Evolutionary conservation across 129 eudicot species (phyloP).

Genomic region (Flaveria brownii): DNA sequence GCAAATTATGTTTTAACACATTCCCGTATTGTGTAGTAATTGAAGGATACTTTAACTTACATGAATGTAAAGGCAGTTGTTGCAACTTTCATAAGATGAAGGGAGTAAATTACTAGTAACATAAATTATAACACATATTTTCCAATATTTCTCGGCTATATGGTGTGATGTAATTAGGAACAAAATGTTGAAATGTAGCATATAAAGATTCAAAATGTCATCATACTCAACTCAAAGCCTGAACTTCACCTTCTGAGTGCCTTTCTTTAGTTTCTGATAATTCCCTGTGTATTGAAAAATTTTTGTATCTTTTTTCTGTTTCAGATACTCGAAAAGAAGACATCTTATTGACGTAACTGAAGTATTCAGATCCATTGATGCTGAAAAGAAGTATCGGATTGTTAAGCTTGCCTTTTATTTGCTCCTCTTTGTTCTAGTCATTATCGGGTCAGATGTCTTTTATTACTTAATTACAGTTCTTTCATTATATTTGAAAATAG

Average conservation of each 20-base stretch:
- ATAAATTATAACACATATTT: too few species aligned
- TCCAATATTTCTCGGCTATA: too few species aligned
- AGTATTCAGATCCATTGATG: constrained; percentile 55
- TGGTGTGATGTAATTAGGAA: too few species aligned
- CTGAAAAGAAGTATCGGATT: constrained; percentile 72
- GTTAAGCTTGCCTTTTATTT: constrained; percentile 62
- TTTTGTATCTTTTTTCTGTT: constrained; percentile 18
- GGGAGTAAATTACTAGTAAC: too few species aligned
- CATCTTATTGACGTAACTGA: constrained; percentile 94
- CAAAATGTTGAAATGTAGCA: too few species aligned
- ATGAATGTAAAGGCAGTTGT: too few species aligned
- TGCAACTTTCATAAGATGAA: too few species aligned
- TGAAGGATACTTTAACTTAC: too few species aligned
- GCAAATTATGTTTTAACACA: too few species aligned
- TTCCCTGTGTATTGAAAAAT: background rate
- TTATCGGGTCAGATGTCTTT: constrained; percentile 56
- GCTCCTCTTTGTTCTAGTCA: constrained; percentile 57
- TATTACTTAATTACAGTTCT: background rate
- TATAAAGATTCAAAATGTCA: too few species aligned
- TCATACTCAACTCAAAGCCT: too few species aligned
- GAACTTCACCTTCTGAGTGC: background rate
- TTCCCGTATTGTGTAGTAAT: too few species aligned
- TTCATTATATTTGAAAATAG: background rate
- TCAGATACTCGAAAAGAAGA: constrained; percentile 58
- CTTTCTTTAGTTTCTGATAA: background rate